Conservation (phyloP, 2,329 filamentous ascomycete species). For the Diplocarpon mali region DNA sequence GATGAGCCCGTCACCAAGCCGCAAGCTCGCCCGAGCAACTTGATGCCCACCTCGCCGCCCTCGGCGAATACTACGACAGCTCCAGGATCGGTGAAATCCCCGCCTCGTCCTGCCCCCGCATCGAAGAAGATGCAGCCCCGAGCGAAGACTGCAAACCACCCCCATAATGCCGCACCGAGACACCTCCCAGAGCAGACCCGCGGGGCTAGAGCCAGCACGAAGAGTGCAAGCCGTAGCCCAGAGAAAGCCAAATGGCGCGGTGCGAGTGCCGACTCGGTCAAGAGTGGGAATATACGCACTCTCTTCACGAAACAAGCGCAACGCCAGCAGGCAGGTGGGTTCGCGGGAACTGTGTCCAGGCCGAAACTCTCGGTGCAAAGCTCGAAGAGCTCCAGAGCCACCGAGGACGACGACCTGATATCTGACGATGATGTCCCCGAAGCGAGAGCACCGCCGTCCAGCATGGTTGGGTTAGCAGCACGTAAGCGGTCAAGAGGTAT, state of each 20-base stretch:
- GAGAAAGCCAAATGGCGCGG: constrained; percentile 31
- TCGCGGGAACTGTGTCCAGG: constrained; percentile 7
- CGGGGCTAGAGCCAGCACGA: constrained; percentile 20
- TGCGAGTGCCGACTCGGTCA: constrained; percentile 39
- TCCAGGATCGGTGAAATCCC: constrained; percentile 2
- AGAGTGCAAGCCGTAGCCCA: constrained; percentile 34
- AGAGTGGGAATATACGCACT: constrained; percentile 44
- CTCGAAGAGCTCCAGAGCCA: constrained; percentile 34
- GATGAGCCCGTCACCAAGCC: constrained; percentile 23
- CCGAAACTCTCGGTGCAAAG: constrained; percentile 28
- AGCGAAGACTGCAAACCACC: constrained; percentile 21
- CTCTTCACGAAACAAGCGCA: constrained; percentile 53
- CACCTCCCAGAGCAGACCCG: constrained; percentile 23
- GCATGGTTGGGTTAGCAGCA: constrained; percentile 44
- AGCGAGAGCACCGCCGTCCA: constrained; percentile 38
- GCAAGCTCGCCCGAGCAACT: constrained; percentile 13
- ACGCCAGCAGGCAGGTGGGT: constrained; percentile 26
- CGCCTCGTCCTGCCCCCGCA: constrained; percentile 21
- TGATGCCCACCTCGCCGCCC: constrained; percentile 19
- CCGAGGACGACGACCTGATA: constrained; percentile 30
- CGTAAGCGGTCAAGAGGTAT: constrained; percentile 39
- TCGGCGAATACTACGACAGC: constrained; percentile 6
- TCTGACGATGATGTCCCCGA: constrained; percentile 48
- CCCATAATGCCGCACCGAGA: constrained; percentile 22
- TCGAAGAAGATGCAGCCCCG: constrained; percentile 19